Base-by-base conservation (phyloP, 1,284 basidiomycete species). In the Ceratobasidium sp. region DNA sequence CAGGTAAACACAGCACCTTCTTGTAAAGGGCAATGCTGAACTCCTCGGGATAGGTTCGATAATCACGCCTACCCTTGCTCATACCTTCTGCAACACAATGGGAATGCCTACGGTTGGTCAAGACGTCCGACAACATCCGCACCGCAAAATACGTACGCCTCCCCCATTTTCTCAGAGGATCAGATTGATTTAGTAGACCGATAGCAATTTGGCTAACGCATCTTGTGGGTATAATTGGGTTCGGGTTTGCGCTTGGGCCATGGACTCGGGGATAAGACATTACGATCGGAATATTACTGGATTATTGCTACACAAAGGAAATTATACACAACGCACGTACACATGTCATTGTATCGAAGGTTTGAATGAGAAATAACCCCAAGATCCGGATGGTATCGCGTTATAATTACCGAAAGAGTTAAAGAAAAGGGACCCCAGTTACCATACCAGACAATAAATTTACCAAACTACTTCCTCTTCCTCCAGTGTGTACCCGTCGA, bases 21-120 rank as follows among this genome's bases (percentile, higher is more conserved):
- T 34, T 25, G 5, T 34, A 38, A 42, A 27, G 25, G 13, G 38
- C 45, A 17, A n/a, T 42, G n/a, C 0, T 5, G 6, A 12, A 34
- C 4, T 4, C 31, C 12, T 42, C 22, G 17, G 3, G 34, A 35
- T 55, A 79, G 78, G 77, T 13, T 79, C 78, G 1, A 68, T 80
- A 32, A 29, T 82, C 20, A 79, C 84, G 0, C 83, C 93, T 0
- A 82, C 94, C 64, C 78, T 84, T 34, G 86, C 92, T 0, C 96
- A 99, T 78, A 80, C 91, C 2, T 94, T 95, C 76, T 98, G 96
- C 82, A 99, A 99, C 77, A 77, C 91, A 52, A 96, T 98, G 93
- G 96, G 96, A 1, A 74, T 96, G n/a, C 94, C 94, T 8, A 81
- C 82, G 17, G 78, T 82, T 25, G 73, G 64, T 1, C 75, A 75